Evolutionary conservation across 768 basidiomycete species (phyloP), one percentile per base, ranked within the genome.

Genomic region (Tulasnella sp.): DNA sequence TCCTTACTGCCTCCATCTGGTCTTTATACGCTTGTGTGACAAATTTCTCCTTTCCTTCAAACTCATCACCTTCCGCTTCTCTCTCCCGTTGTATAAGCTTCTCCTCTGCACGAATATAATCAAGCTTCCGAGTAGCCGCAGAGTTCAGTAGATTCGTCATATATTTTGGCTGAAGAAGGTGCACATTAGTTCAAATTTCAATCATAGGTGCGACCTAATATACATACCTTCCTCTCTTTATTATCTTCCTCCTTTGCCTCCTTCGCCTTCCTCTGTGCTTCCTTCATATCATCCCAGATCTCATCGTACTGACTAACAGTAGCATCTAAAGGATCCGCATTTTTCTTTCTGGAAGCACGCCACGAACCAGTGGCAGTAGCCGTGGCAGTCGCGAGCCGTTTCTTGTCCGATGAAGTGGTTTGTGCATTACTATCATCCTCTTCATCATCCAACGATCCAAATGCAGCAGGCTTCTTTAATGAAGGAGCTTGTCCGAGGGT

Each of bases 1-100:
- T 74, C 51, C 88, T 73, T 5, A 96, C 78, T 66, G 92, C 86
- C 42, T 78, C 91, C 79, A 95, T 85, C 66, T 98, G 95, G 43
- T 87, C 83, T 64, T 90, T 91, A 69, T 99, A 99, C 20, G 88
- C 90, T 60, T 90, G 87, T 0, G 95, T 99, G 44, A 98, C 93
- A 60, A 98, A 99, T n/a, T 79, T 73, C 48, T 96, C 95, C 70
- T 92, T 98, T 69, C 88, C 95, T 51, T 74, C 74, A 63, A 88
- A 99, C 63, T 90, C 76, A 55, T 91, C 91, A 0, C 95, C 95
- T 67, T 99, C 95, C 16, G 74, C 69, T 66, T 92, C 88, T 19
- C 95, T 76, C 64, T 98, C 95, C 37, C 77, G 74, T 63, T 92
- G 86, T 63, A 96, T 82, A 83, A 93, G 83, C 72, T 98, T 96